phyloP scores from a whole-genome alignment of 768 basidiomycete species.

The Lanmaoa rubissima region DNA sequence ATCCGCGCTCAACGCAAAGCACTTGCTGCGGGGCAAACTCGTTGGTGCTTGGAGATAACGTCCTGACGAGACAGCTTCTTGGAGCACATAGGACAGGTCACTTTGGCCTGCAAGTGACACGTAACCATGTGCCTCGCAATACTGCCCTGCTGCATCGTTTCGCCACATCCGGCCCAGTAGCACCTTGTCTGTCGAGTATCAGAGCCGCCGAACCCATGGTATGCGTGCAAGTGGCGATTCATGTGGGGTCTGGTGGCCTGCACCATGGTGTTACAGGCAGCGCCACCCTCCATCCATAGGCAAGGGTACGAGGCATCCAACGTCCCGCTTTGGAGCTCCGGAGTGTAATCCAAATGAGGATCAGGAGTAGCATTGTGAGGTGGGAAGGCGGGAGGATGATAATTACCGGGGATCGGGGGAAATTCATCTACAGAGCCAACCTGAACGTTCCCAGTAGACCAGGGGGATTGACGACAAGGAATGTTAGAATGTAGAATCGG shows the following conservation, averaged over 20 bases:
- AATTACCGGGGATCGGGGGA: background rate
- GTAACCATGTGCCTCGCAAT: conserved; percentile 29
- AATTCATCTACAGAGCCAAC: background rate
- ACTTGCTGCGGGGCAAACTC: conserved; percentile 23
- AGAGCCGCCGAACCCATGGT: conserved; percentile 23
- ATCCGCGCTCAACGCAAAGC: conserved; percentile 10
- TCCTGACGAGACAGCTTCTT: conserved; percentile 29
- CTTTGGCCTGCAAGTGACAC: conserved; percentile 28
- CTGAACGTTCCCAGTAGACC: background rate
- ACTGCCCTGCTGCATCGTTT: conserved; percentile 29
- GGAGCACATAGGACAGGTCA: conserved; percentile 27
- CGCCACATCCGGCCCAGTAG: conserved; percentile 19
- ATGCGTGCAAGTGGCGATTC: conserved; percentile 27
- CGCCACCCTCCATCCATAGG: conserved; percentile 16
- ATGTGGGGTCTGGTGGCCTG: conserved; percentile 22
- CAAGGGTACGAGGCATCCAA: conserved; percentile 15
- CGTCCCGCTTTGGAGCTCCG: background rate
- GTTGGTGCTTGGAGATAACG: conserved; percentile 28
- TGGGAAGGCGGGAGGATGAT: background rate
- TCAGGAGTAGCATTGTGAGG: background rate
- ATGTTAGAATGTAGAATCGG: background rate
- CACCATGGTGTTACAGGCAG: conserved; percentile 16
- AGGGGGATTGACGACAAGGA: background rate
- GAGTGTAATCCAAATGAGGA: background rate
- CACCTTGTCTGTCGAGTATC: conserved; percentile 21